These are phyloP conservation scores for Chloromonas sp. DNA, from an alignment of 163 green algal species.

Conservation along the genomic window DNA sequence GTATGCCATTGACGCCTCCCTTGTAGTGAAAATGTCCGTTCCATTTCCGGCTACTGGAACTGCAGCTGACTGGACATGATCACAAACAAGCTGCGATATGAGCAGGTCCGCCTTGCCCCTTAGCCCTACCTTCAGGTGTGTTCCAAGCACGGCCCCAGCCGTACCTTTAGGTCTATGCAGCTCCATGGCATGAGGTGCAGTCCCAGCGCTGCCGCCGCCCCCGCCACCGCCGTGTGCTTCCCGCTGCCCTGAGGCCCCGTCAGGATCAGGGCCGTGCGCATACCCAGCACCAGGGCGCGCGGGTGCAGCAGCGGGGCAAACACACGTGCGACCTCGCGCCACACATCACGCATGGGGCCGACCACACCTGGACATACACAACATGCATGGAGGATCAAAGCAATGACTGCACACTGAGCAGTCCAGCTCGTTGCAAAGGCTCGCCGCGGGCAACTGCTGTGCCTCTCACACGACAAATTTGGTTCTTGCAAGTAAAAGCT, in stretches of 20 bases:
- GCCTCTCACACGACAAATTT: neutral
- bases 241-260: slow-evolving; percentile 57
- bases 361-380: neutral
- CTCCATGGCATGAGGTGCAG: slow-evolving; percentile 50
- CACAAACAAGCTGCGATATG: no score
- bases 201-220: slow-evolving; percentile 61
- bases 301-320: slow-evolving; percentile 9
- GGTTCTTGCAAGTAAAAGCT: neutral
- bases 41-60: no score
- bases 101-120: no score
- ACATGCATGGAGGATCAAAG: neutral
- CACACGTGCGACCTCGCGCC: neutral
- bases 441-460: neutral
- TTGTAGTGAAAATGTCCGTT: no score
- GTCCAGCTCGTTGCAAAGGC: neutral
- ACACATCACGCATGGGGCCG: neutral
- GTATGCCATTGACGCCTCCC: no score
- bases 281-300: slow-evolving; percentile 6
- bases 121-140: no score
- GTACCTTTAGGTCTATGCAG: slow-evolving; percentile 45
- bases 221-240: slow-evolving; percentile 38
- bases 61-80: no score
- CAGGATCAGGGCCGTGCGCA: slow-evolving; percentile 56
- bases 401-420: neutral
- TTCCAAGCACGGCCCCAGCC: neutral